A percentile compares a stretch with the other conserved stretches of the same genome.
phyloP scores from a whole-genome alignment of 2,329 filamentous ascomycete genomes.

The Tolypocladium ovalisporum region DNA sequence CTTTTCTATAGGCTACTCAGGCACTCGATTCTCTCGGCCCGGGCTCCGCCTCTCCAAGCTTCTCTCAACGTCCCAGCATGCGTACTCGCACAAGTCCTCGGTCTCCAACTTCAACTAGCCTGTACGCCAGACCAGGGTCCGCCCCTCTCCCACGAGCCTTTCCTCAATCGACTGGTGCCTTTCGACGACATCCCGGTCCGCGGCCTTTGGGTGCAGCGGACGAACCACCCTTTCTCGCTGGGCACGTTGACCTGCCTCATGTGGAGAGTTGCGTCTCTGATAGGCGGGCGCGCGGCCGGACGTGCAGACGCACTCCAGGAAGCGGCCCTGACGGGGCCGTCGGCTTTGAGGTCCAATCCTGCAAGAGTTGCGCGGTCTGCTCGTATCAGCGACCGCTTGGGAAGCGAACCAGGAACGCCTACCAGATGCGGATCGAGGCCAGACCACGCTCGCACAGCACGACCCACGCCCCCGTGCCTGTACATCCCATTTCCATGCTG shows the following conservation, averaged over 20 bases:
- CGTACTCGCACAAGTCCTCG: neutral
- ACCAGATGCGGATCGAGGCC: neutral
- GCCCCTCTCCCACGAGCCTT: neutral
- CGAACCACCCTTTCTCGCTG: neutral
- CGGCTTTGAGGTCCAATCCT: neutral
- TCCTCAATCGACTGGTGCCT: neutral
- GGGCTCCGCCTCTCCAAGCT: neutral
- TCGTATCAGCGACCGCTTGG: neutral
- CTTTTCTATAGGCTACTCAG: neutral
- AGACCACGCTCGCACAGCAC: neutral
- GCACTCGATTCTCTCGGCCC: neutral
- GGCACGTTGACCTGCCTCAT: conserved; percentile 16
- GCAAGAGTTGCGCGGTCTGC: neutral
- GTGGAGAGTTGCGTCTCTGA: conserved; percentile 11
- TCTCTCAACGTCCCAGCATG: neutral
- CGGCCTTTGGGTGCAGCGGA: neutral
- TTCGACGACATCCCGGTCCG: neutral
- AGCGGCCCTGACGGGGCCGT: no score
- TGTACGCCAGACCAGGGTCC: neutral
- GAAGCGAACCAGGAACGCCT: neutral
- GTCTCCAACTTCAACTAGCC: neutral
- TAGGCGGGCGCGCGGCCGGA: conserved; percentile 13
- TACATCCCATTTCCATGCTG: conserved; percentile 1
- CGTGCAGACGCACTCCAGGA: neutral
- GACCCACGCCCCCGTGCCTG: neutral